Evolutionary conservation across 192 early-diverging fungal genomes (phyloP).

Genomic region (Phlyctochytrium arcticum): DNA sequence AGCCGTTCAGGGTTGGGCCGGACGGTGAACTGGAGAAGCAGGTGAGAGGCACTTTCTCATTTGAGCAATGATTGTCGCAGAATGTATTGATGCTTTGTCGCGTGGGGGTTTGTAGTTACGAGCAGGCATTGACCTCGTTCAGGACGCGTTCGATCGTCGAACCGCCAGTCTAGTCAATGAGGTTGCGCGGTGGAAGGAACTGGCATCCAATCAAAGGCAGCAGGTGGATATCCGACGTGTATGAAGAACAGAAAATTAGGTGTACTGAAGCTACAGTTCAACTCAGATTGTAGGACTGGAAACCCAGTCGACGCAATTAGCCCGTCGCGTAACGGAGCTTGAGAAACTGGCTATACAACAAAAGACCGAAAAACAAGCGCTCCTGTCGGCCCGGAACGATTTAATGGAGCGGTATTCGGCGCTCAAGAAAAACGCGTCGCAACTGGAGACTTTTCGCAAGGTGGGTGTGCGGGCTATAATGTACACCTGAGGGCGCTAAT

Average conservation of each 20-base stretch:
- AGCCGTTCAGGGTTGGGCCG: background rate
- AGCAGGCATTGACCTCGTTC: constrained; percentile 24
- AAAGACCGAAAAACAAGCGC: constrained; percentile 23
- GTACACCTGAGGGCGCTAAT: too few species aligned
- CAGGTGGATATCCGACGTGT: too few species aligned
- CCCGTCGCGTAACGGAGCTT: constrained; percentile 16
- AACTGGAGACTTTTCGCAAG: constrained; percentile 43
- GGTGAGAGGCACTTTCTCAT: background rate
- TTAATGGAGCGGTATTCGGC: constrained; percentile 31
- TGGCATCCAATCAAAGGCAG: constrained; percentile 10
- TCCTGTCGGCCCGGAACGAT: constrained; percentile 14
- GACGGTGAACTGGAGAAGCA: background rate
- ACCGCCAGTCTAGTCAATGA: constrained; percentile 16
- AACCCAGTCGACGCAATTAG: constrained; percentile 6
- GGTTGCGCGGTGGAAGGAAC: constrained; percentile 24
- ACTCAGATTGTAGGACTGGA: constrained; percentile 28
- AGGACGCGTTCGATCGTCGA: constrained; percentile 30
- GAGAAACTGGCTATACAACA: constrained; percentile 22
- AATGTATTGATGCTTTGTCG: background rate
- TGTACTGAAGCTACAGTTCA: too few species aligned
- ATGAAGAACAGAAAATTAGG: too few species aligned
- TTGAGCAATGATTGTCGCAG: background rate
- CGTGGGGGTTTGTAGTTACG: constrained; percentile 13
- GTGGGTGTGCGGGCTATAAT: too few species aligned
- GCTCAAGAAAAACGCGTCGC: constrained; percentile 32